Conservation (phyloP, 2,329 filamentous ascomycete genomes). For the Tolypocladium tundrense region DNA sequence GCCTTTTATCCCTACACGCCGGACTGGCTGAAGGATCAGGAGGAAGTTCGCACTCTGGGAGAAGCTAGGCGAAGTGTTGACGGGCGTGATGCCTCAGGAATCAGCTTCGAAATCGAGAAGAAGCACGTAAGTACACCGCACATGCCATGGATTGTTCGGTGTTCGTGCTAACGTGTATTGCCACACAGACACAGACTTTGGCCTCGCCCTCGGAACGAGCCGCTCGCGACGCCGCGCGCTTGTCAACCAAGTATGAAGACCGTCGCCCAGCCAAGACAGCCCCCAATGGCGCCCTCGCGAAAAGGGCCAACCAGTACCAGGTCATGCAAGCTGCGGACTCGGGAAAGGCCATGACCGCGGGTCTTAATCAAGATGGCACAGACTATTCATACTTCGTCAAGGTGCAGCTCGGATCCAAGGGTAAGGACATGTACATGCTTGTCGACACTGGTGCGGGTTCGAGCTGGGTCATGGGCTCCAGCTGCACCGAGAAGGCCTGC, state of each 20-base stretch:
- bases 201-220: slow-evolving; percentile 23
- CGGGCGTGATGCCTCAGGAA: slow-evolving; percentile 7
- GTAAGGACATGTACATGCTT: slow-evolving; percentile 48
- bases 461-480: slow-evolving; percentile 72
- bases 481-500: slow-evolving; percentile 59
- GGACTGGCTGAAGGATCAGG: slow-evolving; percentile 20
- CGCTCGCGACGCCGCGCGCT: slow-evolving; percentile 14
- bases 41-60: slow-evolving; percentile 8
- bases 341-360: slow-evolving; percentile 35
- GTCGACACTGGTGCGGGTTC: slow-evolving; percentile 60
- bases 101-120: slow-evolving; percentile 32
- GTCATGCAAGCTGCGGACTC: slow-evolving; percentile 36
- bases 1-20: slow-evolving; percentile 40
- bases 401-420: slow-evolving; percentile 43
- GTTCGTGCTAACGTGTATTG: background rate
- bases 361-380: slow-evolving; percentile 53
- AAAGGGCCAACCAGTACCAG: slow-evolving; percentile 35
- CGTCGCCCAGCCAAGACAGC: background rate
- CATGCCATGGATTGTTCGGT: background rate
- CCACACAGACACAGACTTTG: slow-evolving; percentile 22
- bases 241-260: slow-evolving; percentile 28
- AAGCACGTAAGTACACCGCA: slow-evolving; percentile 10
- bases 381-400: slow-evolving; percentile 57
- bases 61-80: slow-evolving; percentile 14
- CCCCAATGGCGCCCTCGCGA: slow-evolving; percentile 10